Evolutionary conservation across 352 stramenopile species (phyloP), one percentile per base, ranked within the genome.

Genomic region (Globisporangium spiculum): DNA sequence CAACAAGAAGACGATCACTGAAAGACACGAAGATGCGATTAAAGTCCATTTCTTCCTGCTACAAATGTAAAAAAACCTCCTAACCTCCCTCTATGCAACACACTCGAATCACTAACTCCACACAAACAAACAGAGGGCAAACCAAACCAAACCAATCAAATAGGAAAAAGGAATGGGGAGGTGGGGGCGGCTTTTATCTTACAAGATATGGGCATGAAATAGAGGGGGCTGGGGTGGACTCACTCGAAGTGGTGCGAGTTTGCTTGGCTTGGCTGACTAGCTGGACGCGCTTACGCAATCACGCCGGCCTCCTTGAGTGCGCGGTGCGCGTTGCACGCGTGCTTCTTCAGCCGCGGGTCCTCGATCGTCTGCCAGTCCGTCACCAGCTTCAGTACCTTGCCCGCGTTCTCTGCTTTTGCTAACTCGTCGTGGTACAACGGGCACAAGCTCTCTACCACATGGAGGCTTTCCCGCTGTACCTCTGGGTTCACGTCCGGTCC

Each of bases 371-470:
- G 77, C 88, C 88, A 95, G 68, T 83, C 77, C 70, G 92, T 77
- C 30, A 94, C 79, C 54, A 96, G 71, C 24, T 72, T 48, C 36
- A 96, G 72, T 41, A 96, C 83, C 24, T 86, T 78, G 12, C 62
- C 66, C 22, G 87, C 84, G 48, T 72, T 86, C 20, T 77, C 71
- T 10, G 87, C 81, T 67, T 91, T 90, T 66, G 86, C 80, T 55
- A 94, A 74, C 64, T 96, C 86, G 56, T 93, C 82, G 52, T 90
- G 82, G 69, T 94, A 96, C 71, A 93, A 67, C 70, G 86, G 80
- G 52, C 88, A 94, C 60, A 96, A 80, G 65, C 78, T 91, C 77
- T 93, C 86, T 80, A 96, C 84, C 69, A 96, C 86, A 77, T 89
- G 86, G 67, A 96, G 83, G 77, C 88, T 94, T 65, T 91, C 86